Base-by-base conservation (phyloP, 768 basidiomycete genomes). In the Boletus patriciae region DNA sequence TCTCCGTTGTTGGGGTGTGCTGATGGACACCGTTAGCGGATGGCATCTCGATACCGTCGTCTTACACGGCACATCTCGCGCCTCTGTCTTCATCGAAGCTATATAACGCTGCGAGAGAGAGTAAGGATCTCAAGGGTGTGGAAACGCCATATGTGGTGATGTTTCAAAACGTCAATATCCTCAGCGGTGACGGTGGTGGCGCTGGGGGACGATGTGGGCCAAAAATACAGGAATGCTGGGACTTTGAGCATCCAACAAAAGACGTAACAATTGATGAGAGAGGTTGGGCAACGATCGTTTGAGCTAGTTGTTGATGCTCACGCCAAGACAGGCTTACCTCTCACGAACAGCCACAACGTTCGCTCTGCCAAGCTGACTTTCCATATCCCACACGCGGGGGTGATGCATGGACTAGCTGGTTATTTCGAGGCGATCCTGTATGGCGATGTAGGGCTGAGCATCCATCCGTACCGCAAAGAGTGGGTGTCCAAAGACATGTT, bases 111-210 rank as follows among this genome's bases (percentile, higher is more conserved):
- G 92, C 93, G 0, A 77, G 83, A 54, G 76, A 81, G 53, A 70
- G 77, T 50, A 89, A 83, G 65, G 85, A 83, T 59, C 74, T 83
- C 34, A 92, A 90, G 70, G 82, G 85, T 25, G 70, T 90, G 55
- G 97, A 99, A 74, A 98, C 94, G 33, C 96, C 97, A 1, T 98
- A 98, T 65, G 97, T 99, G 18, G 97, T 98, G 58, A 96, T 98
- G 95, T 93, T 99, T 71, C 88, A 92, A 66, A 91, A 93, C 10
- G 90, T 93, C 59, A 95, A 94, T 61, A 81, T 94, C 56, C 78
- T 99, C 41, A 92, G 90, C 55, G 94, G 87, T 9, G 78, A 90
- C 47, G 83, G 88, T 44, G 81, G 82, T 29, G 81, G 83, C 41
- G 62, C 77, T 36, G 77, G 79, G 63, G 85, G 83, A 18, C 79